These are phyloP conservation scores for Larix sibirica DNA, from an alignment of 83 land plant species.

Conservation along the genomic window DNA sequence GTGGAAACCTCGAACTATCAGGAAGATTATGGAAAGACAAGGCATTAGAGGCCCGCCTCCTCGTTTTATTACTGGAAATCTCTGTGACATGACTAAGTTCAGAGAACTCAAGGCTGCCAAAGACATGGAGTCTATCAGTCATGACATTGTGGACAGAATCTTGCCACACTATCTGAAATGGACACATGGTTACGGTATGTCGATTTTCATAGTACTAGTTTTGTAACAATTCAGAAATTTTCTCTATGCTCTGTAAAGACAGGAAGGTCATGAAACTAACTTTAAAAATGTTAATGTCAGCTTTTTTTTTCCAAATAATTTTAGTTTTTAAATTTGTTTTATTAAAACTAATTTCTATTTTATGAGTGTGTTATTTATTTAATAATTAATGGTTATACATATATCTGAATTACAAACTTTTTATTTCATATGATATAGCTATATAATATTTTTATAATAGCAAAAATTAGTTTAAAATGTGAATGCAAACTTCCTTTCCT, in stretches of 20 bases:
- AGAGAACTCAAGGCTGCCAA: slow-evolving; percentile 35
- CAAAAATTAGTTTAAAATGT: too few relatives aligned
- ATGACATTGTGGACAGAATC: slow-evolving; percentile 64
- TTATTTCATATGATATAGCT: too few relatives aligned
- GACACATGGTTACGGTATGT: slow-evolving; percentile 60
- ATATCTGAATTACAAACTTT: not conserved
- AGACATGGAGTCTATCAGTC: slow-evolving; percentile 49
- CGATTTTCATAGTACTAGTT: not conserved
- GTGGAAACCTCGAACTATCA: slow-evolving; percentile 57
- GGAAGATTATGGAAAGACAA: slow-evolving; percentile 53
- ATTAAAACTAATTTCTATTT: too few relatives aligned
- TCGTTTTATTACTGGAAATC: slow-evolving; percentile 57
- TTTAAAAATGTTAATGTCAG: not conserved
- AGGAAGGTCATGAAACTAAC: too few relatives aligned
- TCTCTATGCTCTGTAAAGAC: not conserved
- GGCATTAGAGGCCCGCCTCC: slow-evolving; percentile 75
- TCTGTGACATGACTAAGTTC: slow-evolving; percentile 48
- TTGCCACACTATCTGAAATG: slow-evolving; percentile 67
- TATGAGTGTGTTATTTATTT: not conserved
- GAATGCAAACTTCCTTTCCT: too few relatives aligned
- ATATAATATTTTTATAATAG: too few relatives aligned
- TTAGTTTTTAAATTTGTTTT: not conserved
- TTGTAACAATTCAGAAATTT: not conserved
- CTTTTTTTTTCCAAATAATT: not conserved
- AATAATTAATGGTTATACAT: not conserved